Evolutionary conservation across 108 stramenopile genomes (phyloP).

Genomic region (Nannochloropsis oceanica): DNA sequence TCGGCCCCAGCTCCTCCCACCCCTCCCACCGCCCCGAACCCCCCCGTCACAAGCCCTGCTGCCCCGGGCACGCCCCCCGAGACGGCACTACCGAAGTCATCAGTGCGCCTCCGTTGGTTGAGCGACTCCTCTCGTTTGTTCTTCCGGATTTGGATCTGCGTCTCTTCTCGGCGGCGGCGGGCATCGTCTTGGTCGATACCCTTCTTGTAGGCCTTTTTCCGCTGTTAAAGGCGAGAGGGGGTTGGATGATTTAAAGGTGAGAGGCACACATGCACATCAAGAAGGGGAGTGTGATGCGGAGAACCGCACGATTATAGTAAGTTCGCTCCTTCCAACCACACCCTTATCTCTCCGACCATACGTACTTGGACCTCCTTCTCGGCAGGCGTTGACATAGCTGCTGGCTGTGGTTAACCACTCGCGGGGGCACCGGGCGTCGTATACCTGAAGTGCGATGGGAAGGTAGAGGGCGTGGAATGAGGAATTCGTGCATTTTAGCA

Average conservation of each 20-base stretch:
- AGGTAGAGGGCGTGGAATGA: too few species aligned
- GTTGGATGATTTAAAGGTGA: too few species aligned
- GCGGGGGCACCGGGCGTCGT: too few species aligned
- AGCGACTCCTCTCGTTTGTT: conserved; percentile 87
- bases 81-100: background rate
- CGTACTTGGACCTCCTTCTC: background rate
- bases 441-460: too few species aligned
- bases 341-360: background rate
- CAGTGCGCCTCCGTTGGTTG: conserved; percentile 61
- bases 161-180: conserved; percentile 82
- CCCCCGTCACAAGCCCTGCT: background rate
- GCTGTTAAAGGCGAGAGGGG: conserved; percentile 32
- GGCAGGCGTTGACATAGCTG: background rate
- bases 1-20: background rate
- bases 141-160: conserved; percentile 89
- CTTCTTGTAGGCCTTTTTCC: conserved; percentile 77
- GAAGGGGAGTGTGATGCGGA: too few species aligned
- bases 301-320: too few species aligned
- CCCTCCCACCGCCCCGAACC: background rate
- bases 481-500: too few species aligned
- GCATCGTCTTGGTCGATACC: conserved; percentile 77
- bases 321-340: too few species aligned
- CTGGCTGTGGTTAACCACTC: background rate
- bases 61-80: background rate
- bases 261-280: too few species aligned